phyloP scores from a whole-genome alignment of 2,329 filamentous ascomycete genomes.

The Verruconis gallopava region DNA sequence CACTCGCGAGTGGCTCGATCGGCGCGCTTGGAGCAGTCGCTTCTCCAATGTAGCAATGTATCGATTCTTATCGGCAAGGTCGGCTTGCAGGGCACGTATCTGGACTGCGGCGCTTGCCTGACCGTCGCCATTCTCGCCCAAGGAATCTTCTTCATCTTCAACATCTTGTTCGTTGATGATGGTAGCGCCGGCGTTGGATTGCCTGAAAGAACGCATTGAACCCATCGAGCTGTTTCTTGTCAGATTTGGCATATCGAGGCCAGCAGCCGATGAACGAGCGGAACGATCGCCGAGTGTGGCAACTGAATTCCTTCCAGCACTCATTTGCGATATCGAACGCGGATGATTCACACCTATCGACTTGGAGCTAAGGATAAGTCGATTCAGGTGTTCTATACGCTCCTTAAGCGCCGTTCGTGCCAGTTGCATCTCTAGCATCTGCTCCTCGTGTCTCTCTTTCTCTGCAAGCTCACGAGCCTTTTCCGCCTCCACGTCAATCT shows the following conservation, averaged over 20 bases:
- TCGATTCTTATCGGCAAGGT: conserved; percentile 89
- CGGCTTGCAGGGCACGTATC: conserved; percentile 83
- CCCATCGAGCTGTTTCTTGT: conserved; percentile 13
- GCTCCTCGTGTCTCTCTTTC: conserved; percentile 80
- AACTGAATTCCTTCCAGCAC: conserved; percentile 23
- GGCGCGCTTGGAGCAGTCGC: conserved; percentile 74
- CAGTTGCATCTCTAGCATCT: conserved; percentile 97
- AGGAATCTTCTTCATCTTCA: conserved; percentile 39
- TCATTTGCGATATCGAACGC: conserved; percentile 29
- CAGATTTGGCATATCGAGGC: conserved; percentile 25
- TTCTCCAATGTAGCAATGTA: conserved; percentile 94
- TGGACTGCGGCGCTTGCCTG: conserved; percentile 72
- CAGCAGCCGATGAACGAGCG: conserved; percentile 24
- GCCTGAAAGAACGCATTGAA: conserved; percentile 16
- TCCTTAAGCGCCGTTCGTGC: conserved; percentile 92
- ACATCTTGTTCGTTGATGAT: conserved; percentile 23
- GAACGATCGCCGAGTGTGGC: conserved; percentile 21
- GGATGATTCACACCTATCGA: conserved; percentile 76
- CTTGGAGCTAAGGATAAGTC: conserved; percentile 88
- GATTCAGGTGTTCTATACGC: conserved; percentile 91
- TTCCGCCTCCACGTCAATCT: conserved; percentile 58
- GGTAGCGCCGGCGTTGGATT: conserved; percentile 3
- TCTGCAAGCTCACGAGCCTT: conserved; percentile 54
- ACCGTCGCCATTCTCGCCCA: conserved; percentile 77
- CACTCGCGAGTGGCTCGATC: conserved; percentile 78